Conservation (phyloP, 495 filamentous ascomycete species). For the Friedmanniomyces simplex region DNA sequence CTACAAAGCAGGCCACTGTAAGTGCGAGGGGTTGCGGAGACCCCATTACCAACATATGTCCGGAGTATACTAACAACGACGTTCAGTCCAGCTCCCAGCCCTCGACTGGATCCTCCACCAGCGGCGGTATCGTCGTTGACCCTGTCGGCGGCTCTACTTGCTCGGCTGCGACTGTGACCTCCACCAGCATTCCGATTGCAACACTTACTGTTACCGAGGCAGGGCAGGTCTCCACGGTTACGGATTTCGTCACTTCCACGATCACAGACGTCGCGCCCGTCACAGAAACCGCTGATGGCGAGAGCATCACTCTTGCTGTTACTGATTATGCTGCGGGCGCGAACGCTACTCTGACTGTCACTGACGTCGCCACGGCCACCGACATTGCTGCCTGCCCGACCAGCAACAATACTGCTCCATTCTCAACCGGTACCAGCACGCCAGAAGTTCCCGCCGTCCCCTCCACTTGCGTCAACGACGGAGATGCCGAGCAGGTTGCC, state of each 20-base stretch:
- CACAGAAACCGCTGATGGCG: not conserved
- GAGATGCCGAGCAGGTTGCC: constrained; percentile 8
- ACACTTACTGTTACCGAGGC: not conserved
- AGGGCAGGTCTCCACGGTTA: not conserved
- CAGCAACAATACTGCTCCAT: not conserved
- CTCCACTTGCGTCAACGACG: not conserved
- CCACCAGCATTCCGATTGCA: not conserved
- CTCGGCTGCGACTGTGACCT: not conserved
- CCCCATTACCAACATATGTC: not conserved
- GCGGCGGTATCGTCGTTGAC: not conserved
- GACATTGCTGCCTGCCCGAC: not conserved
- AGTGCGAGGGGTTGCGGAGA: not conserved
- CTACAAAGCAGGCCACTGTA: not conserved
- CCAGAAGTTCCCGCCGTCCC: not conserved
- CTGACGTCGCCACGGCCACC: not conserved
- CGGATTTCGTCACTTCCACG: not conserved
- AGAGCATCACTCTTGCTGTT: not conserved
- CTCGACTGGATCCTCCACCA: not conserved
- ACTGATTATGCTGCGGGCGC: not conserved
- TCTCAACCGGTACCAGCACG: not conserved
- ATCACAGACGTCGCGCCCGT: not conserved
- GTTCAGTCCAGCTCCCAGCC: not conserved
- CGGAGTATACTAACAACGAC: not conserved
- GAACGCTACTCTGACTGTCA: not conserved
- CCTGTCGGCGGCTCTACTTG: not conserved